Evolutionary conservation across 768 basidiomycete species (phyloP).

Genomic region (Panaeolus papilionaceus): DNA sequence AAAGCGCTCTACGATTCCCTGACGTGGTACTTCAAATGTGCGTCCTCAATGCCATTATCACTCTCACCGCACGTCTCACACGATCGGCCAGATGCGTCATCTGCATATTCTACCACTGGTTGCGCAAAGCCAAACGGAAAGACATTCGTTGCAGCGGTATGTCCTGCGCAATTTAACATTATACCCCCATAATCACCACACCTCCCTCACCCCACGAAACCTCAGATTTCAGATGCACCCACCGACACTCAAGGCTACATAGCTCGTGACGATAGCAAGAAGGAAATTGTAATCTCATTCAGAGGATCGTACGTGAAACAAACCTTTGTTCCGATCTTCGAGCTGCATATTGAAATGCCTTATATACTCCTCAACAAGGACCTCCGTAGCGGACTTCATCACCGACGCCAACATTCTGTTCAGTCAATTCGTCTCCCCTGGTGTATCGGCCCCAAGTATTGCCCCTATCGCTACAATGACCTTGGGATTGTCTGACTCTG

Average conservation of each 20-base stretch:
- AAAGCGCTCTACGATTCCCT: neutral
- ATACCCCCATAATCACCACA: too few species aligned
- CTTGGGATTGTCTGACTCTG: neutral
- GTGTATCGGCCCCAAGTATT: constrained; percentile 44
- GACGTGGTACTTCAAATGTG: constrained; percentile 6
- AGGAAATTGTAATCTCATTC: constrained; percentile 56
- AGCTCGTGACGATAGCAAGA: constrained; percentile 49
- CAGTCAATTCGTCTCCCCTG: constrained; percentile 50
- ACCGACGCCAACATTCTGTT: constrained; percentile 48
- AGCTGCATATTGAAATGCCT: too few species aligned
- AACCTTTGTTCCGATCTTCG: too few species aligned
- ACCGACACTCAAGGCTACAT: constrained; percentile 57
- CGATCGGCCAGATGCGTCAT: constrained; percentile 21
- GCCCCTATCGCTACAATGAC: too few species aligned
- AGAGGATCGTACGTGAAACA: constrained; percentile 36
- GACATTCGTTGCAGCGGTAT: constrained; percentile 8
- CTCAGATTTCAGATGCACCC: constrained; percentile 45
- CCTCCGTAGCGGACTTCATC: constrained; percentile 46
- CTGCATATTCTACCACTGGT: constrained; percentile 45
- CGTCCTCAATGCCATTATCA: neutral
- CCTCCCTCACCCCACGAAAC: neutral
- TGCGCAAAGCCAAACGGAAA: constrained; percentile 61
- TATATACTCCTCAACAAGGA: constrained; percentile 30
- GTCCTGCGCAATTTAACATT: neutral
- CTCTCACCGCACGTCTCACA: too few species aligned